Conservation (phyloP, 345 rosid genomes). For the Pelargonium nanum region DNA sequence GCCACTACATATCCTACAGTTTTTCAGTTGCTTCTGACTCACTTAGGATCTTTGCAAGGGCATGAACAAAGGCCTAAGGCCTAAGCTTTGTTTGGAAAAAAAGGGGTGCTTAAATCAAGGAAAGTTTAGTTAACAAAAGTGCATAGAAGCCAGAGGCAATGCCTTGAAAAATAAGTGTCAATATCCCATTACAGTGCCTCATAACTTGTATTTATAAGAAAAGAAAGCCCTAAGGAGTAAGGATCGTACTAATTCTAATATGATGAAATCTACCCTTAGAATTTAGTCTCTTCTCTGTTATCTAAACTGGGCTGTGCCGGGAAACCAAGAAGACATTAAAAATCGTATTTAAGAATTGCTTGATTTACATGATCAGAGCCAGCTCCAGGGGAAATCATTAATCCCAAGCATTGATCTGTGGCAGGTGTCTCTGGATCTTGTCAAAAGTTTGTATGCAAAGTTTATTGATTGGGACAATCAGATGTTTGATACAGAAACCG, state of each 20-base stretch:
- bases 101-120: neutral
- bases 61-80: neutral
- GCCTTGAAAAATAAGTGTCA: neutral
- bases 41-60: neutral
- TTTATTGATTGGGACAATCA: slow-evolving; percentile 86
- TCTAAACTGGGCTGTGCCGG: neutral
- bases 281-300: neutral
- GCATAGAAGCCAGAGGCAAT: neutral
- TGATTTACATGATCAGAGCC: neutral
- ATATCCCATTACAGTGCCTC: neutral
- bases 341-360: neutral
- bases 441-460: slow-evolving; percentile 88
- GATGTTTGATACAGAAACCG: slow-evolving; percentile 81
- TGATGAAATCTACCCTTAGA: neutral
- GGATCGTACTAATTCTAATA: no score
- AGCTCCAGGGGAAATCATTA: neutral
- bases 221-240: no score
- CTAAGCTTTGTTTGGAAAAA: neutral
- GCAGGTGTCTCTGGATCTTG: slow-evolving; percentile 94
- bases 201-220: neutral
- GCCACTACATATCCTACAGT: slow-evolving; percentile 1
- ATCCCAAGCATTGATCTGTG: neutral
- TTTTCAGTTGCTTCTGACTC: neutral
- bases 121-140: neutral
- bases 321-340: neutral